Base-by-base conservation (phyloP, 2,329 filamentous ascomycete genomes). In the Diaporthe humulicola region DNA sequence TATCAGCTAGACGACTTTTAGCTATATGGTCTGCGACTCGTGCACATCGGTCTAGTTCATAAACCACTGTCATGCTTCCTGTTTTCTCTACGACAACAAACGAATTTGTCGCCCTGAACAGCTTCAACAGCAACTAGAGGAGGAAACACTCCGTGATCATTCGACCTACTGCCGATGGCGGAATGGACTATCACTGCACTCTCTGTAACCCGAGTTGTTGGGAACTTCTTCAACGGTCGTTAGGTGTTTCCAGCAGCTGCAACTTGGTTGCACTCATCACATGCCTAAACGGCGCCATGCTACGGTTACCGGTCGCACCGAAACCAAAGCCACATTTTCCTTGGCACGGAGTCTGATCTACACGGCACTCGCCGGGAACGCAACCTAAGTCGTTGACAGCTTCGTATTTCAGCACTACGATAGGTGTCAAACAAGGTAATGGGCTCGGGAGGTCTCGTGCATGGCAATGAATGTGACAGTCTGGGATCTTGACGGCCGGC, bases 221-320 rank as follows among this genome's bases (percentile, higher is more conserved):
- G 45, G 33, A 67, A 50, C 12, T 17, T 17, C n/a, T 50, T 8
- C n/a, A 52, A 67, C 45, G 64, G 45, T 38, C 45, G n/a, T 19
- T 38, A 8, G 22, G 22, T 10, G 22, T 38, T 17, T 52, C 30
- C 8, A 38, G 7, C 10, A 15, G 45, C 64, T 50, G 64, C 45
- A 50, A 14, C 28, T 25, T 25, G 30, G 33, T 52, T 38, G 45
- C 45, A 52, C 52, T 28, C 42, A 45, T 64, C 64, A 67, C 45
- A 67, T 50, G 45, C 33, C 45, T 48, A 52, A 22, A 33, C 45
- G 22, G 45, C 36, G 64, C 64, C 64, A 40, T 50, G 38, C 30
- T 50, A 52, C 30, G 64, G 64, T 52, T 67, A 14, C 45, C 40
- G n/a, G 64, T 38, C 30, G 64, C 33, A 52, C 64, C 64, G 64